Conservation (phyloP, 257 asterid species). For the Thymus quinquecostatus region DNA sequence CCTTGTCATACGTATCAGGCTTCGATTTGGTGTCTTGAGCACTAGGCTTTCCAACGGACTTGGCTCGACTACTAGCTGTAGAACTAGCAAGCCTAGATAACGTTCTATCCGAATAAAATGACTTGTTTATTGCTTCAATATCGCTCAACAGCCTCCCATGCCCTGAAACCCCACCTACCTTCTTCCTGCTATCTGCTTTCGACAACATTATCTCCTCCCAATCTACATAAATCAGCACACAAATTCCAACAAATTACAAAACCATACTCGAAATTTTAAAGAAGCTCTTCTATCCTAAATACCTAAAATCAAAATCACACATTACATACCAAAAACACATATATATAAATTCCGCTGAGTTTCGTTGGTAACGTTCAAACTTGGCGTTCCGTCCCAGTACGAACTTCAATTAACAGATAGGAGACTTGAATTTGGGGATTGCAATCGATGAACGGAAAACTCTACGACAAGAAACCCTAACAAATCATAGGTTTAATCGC, state of each 20-base stretch:
- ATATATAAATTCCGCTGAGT: background rate
- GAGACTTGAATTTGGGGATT: slow-evolving; percentile 3
- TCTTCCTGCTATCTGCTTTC: slow-evolving; percentile 65
- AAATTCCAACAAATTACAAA: slow-evolving; percentile 22
- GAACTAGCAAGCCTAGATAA: slow-evolving; percentile 64
- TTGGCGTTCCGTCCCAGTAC: background rate
- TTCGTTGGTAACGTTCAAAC: background rate
- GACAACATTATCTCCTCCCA: slow-evolving; percentile 58
- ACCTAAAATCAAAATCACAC: background rate
- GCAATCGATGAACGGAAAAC: slow-evolving; percentile 19
- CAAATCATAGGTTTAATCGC: slow-evolving; percentile 36
- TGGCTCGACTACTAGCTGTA: slow-evolving; percentile 82
- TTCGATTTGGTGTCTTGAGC: slow-evolving; percentile 57
- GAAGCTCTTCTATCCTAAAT: slow-evolving; percentile 9
- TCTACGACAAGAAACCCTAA: slow-evolving; percentile 24
- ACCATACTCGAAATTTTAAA: slow-evolving; percentile 14
- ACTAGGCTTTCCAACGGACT: slow-evolving; percentile 69
- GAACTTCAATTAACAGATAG: slow-evolving; percentile 23
- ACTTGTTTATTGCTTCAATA: slow-evolving; percentile 69
- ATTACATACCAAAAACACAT: slow-evolving; percentile 1
- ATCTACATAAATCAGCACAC: slow-evolving; percentile 39
- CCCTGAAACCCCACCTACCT: slow-evolving; percentile 61
- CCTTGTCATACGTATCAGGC: slow-evolving; percentile 60
- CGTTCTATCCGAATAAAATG: slow-evolving; percentile 58
- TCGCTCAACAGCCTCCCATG: slow-evolving; percentile 71